Conservation (phyloP, 495 filamentous ascomycete species). For the Daldinia decipiens region DNA sequence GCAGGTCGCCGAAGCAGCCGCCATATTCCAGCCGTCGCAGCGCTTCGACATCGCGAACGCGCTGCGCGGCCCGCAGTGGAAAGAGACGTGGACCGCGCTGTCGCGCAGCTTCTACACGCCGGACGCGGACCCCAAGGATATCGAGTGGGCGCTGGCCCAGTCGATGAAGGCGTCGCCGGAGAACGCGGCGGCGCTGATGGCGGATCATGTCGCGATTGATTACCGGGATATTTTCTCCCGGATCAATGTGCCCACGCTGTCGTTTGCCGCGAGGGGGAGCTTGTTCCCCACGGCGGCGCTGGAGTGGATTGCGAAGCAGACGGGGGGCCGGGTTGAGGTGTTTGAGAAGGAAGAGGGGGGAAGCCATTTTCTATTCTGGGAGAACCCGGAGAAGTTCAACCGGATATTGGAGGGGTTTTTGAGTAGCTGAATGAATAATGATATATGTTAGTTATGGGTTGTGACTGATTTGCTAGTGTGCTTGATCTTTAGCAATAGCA, state of each 20-base stretch:
- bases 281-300: constrained; percentile 2
- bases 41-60: constrained; percentile 13
- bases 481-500: neutral
- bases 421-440: neutral
- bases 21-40: constrained; percentile 8
- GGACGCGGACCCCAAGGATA: constrained; percentile 13
- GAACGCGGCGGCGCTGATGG: constrained; percentile 25
- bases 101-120: constrained; percentile 26
- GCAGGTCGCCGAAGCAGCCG: constrained; percentile 13
- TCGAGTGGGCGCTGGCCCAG: constrained; percentile 30
- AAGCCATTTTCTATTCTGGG: constrained; percentile 40
- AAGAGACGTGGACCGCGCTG: constrained; percentile 7
- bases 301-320: constrained; percentile 36
- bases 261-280: constrained; percentile 16
- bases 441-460: too few species aligned
- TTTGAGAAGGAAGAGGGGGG: constrained; percentile 41
- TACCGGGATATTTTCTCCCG: constrained; percentile 36
- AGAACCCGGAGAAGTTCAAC: constrained; percentile 44
- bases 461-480: neutral
- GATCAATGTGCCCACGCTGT: constrained; percentile 36
- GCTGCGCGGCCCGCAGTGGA: constrained; percentile 20
- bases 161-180: constrained; percentile 18
- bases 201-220: constrained; percentile 19
- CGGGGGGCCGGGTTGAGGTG: constrained; percentile 8
- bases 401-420: constrained; percentile 41